A percentile compares a stretch with the other conserved stretches of the same genome.
These are phyloP conservation scores for Vigna hirtella DNA, from an alignment of 306 rosid genomes.

Conservation along the genomic window DNA sequence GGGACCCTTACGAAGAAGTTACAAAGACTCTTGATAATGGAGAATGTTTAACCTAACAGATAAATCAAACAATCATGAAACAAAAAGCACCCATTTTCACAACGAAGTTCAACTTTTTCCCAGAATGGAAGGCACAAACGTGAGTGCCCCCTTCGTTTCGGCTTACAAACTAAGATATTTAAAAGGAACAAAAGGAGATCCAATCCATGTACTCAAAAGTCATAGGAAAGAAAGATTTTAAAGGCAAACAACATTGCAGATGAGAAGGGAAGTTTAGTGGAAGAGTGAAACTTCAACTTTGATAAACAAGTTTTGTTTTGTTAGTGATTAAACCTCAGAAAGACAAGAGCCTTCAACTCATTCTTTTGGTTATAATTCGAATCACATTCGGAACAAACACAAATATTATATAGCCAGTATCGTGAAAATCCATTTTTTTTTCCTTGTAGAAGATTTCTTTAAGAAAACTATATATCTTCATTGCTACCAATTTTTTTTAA, in stretches of 20 bases:
- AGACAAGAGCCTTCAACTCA: constrained; percentile 12
- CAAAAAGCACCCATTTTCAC: constrained; percentile 24
- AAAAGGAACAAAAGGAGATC: neutral
- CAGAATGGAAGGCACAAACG: constrained; percentile 18
- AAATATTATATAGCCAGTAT: neutral
- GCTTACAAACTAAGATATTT: constrained; percentile 10
- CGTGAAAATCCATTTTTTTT: neutral
- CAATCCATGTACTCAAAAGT: constrained; percentile 16
- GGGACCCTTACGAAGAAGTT: constrained; percentile 21
- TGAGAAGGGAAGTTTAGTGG: neutral
- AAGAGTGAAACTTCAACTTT: constrained; percentile 19
- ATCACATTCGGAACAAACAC: constrained; percentile 1
- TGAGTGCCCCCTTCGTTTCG: neutral
- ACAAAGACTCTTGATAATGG: constrained; percentile 22
- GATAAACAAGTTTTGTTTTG: constrained; percentile 14
- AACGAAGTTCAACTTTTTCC: constrained; percentile 10
- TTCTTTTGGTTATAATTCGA: neutral
- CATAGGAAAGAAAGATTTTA: constrained; percentile 22
- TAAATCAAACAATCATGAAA: constrained; percentile 5
- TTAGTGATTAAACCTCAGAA: constrained; percentile 9
- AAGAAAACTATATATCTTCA: neutral
- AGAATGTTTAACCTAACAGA: constrained; percentile 36
- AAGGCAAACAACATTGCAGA: neutral
- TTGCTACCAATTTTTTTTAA: neutral
- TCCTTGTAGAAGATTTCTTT: neutral